Conservation (phyloP, 2,329 filamentous ascomycete species). For the Penicillium concentricum region DNA sequence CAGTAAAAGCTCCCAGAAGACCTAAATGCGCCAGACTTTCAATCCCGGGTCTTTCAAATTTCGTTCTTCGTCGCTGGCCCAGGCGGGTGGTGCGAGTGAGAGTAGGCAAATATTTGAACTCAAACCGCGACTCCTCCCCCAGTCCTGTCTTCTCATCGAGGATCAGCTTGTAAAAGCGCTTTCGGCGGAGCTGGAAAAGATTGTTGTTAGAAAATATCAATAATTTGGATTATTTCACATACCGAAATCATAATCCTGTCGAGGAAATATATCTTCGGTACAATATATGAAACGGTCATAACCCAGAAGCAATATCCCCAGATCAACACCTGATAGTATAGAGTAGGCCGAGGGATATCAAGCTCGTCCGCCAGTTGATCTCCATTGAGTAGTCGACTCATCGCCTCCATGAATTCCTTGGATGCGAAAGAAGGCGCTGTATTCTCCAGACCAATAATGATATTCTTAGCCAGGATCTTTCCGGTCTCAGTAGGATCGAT, state of each 20-base stretch:
- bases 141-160: conserved; percentile 65
- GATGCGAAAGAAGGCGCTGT: conserved; percentile 66
- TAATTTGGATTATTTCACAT: conserved; percentile 9
- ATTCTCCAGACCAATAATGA: conserved; percentile 66
- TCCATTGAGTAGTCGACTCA: conserved; percentile 70
- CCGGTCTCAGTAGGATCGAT: conserved; percentile 64
- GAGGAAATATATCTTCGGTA: conserved; percentile 50
- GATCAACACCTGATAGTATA: conserved; percentile 61
- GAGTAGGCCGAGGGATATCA: conserved; percentile 55
- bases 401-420: conserved; percentile 65
- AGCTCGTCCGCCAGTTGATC: conserved; percentile 60
- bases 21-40: conserved; percentile 28
- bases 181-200: conserved; percentile 41
- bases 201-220: not conserved
- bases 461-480: conserved; percentile 69
- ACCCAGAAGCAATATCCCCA: conserved; percentile 67
- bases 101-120: conserved; percentile 61
- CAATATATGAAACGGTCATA: conserved; percentile 48
- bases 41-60: conserved; percentile 24
- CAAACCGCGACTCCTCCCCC: conserved; percentile 62
- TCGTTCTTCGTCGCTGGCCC: conserved; percentile 24
- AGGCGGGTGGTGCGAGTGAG: conserved; percentile 27
- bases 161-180: conserved; percentile 59
- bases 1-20: conserved; percentile 22
- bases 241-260: conserved; percentile 55